Evolutionary conservation across 768 basidiomycete genomes (phyloP), one percentile per base, ranked within the genome.

Genomic region (Pleurotus ostreatus): DNA sequence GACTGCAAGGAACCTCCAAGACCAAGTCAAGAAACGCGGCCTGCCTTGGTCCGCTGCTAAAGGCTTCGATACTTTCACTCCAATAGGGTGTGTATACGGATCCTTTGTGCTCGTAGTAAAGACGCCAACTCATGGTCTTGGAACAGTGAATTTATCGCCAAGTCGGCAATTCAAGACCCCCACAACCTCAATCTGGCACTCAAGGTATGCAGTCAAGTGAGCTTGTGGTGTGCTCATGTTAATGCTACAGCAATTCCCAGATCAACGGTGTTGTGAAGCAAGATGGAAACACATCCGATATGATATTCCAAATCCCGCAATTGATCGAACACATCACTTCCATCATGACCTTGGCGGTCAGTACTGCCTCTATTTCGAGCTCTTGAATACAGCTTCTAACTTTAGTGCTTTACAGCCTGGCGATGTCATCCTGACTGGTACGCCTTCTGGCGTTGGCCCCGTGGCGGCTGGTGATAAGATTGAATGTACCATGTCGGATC

Each of bases 31-130:
- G 75, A 90, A 88, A 65, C 86, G 85, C 49, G 93, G 97, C 8
- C 79, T 98, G n/a, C 97, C 97, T 1, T 99, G 97, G 97, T 85
- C 88, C n/a, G 81, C 94, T 9, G 92, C 88, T 2, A 98, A 99
- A 70, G 96, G 96, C 1, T 97, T 98, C 62, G 96, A 99, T 69
- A 95, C 94, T 0, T 98, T 95, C 73, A 93, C 91, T 4, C 94
- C 94, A 2, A 81, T 96, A 60, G 88, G 94, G 93, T 92, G 65
- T 41, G 69, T 66, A 34, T 39, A 54, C 55, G 25, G 49, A 38
- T 48, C 60, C 55, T 46, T 54, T 47, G 7, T 2, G n/a, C 15
- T 43, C 41, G 41, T n/a, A 44, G n/a, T 7, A 44, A 44, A 13
- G 41, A 11, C 30, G 9, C 38, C 41, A 23, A 9, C 63, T 59